phyloP scores from a whole-genome alignment of 2,329 filamentous ascomycete genomes.

The Fusarium brachygibbosum region DNA sequence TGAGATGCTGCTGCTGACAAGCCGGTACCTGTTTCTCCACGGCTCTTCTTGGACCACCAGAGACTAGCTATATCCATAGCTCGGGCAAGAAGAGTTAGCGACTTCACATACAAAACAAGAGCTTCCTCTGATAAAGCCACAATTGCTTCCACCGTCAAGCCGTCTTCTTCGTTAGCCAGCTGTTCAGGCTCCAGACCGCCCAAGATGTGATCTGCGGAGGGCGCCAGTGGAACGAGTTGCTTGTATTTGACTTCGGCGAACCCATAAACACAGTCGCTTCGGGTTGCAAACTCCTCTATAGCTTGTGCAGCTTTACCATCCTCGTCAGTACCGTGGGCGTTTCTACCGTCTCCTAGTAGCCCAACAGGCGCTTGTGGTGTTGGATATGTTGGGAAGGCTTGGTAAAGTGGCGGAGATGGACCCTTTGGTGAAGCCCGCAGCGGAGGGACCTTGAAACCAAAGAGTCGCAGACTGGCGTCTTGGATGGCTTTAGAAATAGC shows the following conservation, averaged over 20 bases:
- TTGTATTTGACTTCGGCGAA: slow-evolving; percentile 99
- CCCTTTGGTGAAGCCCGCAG: slow-evolving; percentile 71
- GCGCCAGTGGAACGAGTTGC: slow-evolving; percentile 90
- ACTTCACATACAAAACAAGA: slow-evolving; percentile 95
- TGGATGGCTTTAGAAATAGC: slow-evolving; percentile 96
- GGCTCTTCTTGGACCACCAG: slow-evolving; percentile 88
- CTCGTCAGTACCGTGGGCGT: slow-evolving; percentile 74
- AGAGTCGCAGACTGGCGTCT: slow-evolving; percentile 83
- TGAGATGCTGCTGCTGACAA: slow-evolving; percentile 60
- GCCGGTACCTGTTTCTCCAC: slow-evolving; percentile 67
- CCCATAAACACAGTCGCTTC: slow-evolving; percentile 95
- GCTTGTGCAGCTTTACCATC: slow-evolving; percentile 82
- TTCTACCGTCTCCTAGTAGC: slow-evolving; percentile 75
- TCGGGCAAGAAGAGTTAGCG: slow-evolving; percentile 87
- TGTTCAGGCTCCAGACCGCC: slow-evolving; percentile 72
- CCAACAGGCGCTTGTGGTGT: slow-evolving; percentile 71
- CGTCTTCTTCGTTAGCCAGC: slow-evolving; percentile 72
- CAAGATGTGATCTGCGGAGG: slow-evolving; percentile 79
- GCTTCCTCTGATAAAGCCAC: slow-evolving; percentile 94
- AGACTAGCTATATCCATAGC: slow-evolving; percentile 94
- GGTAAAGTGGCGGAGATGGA: slow-evolving; percentile 81
- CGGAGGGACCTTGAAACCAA: slow-evolving; percentile 78
- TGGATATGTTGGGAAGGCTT: slow-evolving; percentile 87
- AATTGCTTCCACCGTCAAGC: slow-evolving; percentile 86
- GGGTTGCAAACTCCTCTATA: slow-evolving; percentile 91